These are phyloP conservation scores for Salix dunnii DNA, from an alignment of 345 rosid species.

Conservation along the genomic window DNA sequence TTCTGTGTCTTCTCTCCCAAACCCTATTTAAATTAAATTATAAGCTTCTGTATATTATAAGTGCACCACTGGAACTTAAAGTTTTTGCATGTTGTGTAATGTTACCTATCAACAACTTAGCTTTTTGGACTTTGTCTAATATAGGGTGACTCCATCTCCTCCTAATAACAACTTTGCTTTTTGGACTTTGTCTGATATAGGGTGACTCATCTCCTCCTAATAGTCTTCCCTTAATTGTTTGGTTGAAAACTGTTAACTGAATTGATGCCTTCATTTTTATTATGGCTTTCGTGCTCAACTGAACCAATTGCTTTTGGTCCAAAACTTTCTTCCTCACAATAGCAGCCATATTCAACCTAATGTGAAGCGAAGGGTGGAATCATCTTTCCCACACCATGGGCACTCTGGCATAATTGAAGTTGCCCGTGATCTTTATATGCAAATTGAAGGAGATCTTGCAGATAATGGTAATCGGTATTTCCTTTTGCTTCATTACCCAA, in stretches of 20 bases:
- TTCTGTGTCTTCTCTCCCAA: background rate
- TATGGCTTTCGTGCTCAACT: background rate
- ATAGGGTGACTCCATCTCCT: too few species aligned
- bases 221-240: background rate
- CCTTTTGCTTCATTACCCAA: background rate
- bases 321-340: conserved; percentile 24
- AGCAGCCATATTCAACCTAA: conserved; percentile 35
- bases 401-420: conserved; percentile 83
- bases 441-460: conserved; percentile 65
- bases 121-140: too few species aligned
- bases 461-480: conserved; percentile 34
- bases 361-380: conserved; percentile 36
- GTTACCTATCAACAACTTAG: background rate
- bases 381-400: conserved; percentile 71
- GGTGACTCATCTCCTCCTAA: background rate
- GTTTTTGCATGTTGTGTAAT: background rate
- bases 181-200: background rate
- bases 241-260: background rate
- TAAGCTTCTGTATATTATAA: background rate
- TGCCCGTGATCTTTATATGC: conserved; percentile 72
- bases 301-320: background rate
- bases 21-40: background rate
- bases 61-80: background rate
- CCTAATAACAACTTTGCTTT: too few species aligned
- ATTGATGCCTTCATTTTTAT: background rate